Conservation (phyloP, 305 asterid genomes). For the Fraxinus floribunda region DNA sequence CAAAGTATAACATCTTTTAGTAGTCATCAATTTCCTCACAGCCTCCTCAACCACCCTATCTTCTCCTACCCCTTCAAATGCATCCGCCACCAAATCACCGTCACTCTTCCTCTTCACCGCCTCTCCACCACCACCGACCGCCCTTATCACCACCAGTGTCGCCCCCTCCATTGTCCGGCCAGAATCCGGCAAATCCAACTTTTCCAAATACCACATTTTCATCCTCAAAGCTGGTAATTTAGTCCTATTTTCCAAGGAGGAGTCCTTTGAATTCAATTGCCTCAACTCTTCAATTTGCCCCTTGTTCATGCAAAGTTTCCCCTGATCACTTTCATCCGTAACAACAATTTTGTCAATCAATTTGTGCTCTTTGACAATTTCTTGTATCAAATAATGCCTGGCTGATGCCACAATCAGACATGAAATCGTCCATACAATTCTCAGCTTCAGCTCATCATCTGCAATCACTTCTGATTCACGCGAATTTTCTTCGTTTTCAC, state of each 20-base stretch:
- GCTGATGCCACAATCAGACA: slow-evolving; percentile 59
- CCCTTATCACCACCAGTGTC: slow-evolving; percentile 56
- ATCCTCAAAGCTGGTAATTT: slow-evolving; percentile 59
- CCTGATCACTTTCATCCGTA: slow-evolving; percentile 54
- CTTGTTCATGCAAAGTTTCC: slow-evolving; percentile 48
- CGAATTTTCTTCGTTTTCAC: background rate
- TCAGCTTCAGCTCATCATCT: slow-evolving; percentile 52
- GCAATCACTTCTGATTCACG: slow-evolving; percentile 20
- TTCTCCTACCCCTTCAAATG: slow-evolving; percentile 37
- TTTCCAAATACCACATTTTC: slow-evolving; percentile 71
- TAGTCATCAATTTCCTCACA: slow-evolving; percentile 44
- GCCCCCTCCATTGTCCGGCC: slow-evolving; percentile 66
- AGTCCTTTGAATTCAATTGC: slow-evolving; percentile 16
- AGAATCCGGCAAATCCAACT: slow-evolving; percentile 44
- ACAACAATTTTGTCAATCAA: slow-evolving; percentile 41
- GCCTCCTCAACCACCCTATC: slow-evolving; percentile 41
- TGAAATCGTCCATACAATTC: slow-evolving; percentile 73
- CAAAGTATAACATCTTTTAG: slow-evolving; percentile 53
- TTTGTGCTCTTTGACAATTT: slow-evolving; percentile 29
- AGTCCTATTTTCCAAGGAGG: slow-evolving; percentile 29
- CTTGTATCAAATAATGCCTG: slow-evolving; percentile 48
- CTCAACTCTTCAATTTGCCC: slow-evolving; percentile 47
- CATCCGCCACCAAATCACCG: slow-evolving; percentile 35
- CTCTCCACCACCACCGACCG: slow-evolving; percentile 24
- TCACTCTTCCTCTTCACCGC: slow-evolving; percentile 18